These are phyloP conservation scores for Alternaria arbusti DNA, from an alignment of 2,329 filamentous ascomycete species.

Conservation along the genomic window DNA sequence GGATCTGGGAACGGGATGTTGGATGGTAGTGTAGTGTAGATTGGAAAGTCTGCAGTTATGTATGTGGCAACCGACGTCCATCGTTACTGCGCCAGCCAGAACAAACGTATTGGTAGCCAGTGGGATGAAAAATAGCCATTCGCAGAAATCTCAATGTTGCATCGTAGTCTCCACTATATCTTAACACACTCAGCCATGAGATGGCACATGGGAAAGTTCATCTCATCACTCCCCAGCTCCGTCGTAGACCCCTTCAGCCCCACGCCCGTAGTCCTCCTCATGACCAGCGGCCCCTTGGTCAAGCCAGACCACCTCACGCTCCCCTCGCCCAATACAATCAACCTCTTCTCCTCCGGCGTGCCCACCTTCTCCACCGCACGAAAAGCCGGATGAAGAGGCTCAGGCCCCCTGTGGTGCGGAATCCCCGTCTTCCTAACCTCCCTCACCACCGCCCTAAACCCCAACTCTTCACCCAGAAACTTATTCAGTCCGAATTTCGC, in stretches of 20 bases:
- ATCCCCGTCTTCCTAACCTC: conserved; percentile 18
- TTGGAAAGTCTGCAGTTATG: background rate
- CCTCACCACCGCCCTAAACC: conserved; percentile 1
- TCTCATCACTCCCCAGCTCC: background rate
- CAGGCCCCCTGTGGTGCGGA: background rate
- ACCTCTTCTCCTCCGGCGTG: background rate
- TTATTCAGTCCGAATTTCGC: conserved; percentile 24
- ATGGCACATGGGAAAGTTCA: conserved; percentile 5
- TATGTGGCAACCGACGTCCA: background rate
- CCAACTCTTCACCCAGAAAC: conserved; percentile 2
- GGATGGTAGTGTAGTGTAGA: background rate
- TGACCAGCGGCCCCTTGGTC: background rate
- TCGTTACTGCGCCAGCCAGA: background rate
- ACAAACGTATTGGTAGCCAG: background rate
- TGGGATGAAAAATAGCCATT: background rate
- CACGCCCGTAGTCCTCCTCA: background rate
- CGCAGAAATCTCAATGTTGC: background rate
- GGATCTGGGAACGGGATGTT: background rate
- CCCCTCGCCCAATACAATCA: background rate
- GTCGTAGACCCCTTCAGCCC: background rate
- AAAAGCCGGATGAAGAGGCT: background rate
- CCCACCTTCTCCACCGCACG: background rate
- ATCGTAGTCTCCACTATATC: background rate
- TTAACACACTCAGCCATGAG: conserved; percentile 1
- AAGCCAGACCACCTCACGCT: conserved; percentile 1